Conservation (phyloP, 306 rosid species). For the Carpinus fangiana region DNA sequence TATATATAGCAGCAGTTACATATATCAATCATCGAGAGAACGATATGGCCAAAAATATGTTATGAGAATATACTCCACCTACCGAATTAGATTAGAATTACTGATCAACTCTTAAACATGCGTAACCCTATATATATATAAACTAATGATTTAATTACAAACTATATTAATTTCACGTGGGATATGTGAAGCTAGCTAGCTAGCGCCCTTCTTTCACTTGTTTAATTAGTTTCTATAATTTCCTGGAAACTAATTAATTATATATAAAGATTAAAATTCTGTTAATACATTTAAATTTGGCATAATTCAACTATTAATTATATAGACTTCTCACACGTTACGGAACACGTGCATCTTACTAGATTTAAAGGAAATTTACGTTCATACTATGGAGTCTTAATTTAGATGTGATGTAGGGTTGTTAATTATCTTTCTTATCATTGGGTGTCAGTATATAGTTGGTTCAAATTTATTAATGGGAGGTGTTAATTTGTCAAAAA, state of each 20-base stretch:
- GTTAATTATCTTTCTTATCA: too few relatives aligned
- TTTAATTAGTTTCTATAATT: neutral
- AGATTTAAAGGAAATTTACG: too few relatives aligned
- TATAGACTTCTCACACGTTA: neutral
- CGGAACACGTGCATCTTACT: neutral
- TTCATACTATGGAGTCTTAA: too few relatives aligned
- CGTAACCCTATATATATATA: too few relatives aligned
- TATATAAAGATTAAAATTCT: too few relatives aligned
- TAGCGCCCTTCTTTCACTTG: neutral
- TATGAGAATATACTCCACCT: neutral
- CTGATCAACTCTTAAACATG: neutral
- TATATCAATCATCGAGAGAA: neutral
- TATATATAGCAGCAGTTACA: neutral
- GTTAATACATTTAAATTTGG: too few relatives aligned
- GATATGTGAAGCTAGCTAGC: neutral
- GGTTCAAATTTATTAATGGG: too few relatives aligned
- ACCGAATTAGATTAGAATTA: neutral
- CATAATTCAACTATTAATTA: too few relatives aligned
- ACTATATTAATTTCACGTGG: neutral
- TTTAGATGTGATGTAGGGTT: too few relatives aligned
- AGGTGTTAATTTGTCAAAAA: too few relatives aligned
- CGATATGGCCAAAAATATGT: neutral
- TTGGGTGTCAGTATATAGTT: too few relatives aligned
- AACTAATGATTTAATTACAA: neutral
- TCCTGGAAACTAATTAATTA: too few relatives aligned